Conservation (phyloP, 345 rosid species). For the Psidium friedrichsthalianum region DNA sequence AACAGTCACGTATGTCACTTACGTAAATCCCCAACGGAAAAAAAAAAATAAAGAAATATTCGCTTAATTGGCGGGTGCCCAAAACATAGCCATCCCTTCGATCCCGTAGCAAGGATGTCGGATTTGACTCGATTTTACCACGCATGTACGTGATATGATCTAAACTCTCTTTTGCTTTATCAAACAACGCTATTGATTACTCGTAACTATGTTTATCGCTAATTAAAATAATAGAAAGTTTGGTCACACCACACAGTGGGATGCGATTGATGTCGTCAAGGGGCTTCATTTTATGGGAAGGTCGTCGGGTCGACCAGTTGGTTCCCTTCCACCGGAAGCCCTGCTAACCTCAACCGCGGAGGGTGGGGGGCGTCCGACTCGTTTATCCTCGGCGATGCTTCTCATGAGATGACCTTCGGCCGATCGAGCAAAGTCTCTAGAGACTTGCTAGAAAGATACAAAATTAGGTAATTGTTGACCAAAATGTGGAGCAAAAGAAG, state of each 20-base stretch:
- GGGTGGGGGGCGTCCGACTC: background rate
- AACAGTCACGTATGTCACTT: background rate
- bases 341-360: background rate
- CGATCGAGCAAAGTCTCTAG: background rate
- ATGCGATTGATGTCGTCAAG: background rate
- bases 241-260: background rate
- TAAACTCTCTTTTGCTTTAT: too few species aligned
- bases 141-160: background rate
- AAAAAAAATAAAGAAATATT: too few species aligned
- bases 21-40: background rate
- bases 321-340: background rate
- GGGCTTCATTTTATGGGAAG: background rate
- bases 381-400: background rate
- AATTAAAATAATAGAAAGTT: background rate
- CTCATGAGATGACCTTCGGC: background rate
- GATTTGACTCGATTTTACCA: background rate
- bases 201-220: too few species aligned
- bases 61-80: too few species aligned
- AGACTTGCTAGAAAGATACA: background rate
- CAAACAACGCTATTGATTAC: too few species aligned
- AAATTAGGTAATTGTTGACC: background rate
- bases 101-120: background rate
- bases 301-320: background rate
- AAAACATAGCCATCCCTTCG: background rate
- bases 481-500: background rate